phyloP scores from a whole-genome alignment of 2,329 filamentous ascomycete genomes.

The Pleoardoris graminearum region DNA sequence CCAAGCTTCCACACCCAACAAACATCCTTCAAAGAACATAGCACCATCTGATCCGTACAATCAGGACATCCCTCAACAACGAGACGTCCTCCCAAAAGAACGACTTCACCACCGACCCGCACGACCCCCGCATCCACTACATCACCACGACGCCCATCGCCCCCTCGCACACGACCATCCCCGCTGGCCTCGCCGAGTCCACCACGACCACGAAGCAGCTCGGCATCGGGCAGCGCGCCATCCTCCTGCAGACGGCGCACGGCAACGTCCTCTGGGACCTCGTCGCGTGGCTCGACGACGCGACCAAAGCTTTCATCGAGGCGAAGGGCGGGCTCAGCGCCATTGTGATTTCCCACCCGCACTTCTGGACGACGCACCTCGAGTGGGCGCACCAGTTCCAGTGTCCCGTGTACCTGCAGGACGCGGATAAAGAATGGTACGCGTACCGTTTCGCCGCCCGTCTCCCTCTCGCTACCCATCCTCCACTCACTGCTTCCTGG shows the following conservation, averaged over 20 bases:
- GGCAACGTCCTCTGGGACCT: conserved; percentile 84
- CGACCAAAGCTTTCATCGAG: conserved; percentile 63
- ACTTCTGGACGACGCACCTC: conserved; percentile 78
- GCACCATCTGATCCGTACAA: no score
- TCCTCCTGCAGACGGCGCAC: conserved; percentile 65
- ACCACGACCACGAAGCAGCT: conserved; percentile 52
- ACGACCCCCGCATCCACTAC: conserved; percentile 51
- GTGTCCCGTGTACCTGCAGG: conserved; percentile 70
- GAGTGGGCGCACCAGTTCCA: conserved; percentile 71
- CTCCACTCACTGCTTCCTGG: not conserved
- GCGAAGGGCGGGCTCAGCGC: conserved; percentile 67
- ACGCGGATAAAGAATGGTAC: conserved; percentile 65
- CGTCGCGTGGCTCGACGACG: conserved; percentile 68
- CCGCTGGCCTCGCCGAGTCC: conserved; percentile 43
- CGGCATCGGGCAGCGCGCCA: conserved; percentile 74
- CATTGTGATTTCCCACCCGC: conserved; percentile 77
- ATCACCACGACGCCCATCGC: conserved; percentile 46
- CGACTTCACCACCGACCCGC: conserved; percentile 53
- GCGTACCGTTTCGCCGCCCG: not conserved
- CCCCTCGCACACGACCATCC: conserved; percentile 19
- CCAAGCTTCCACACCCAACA: not conserved
- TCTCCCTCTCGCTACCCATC: no score
- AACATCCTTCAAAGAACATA: no score
- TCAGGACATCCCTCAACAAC: conserved; percentile 60
- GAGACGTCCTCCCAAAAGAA: conserved; percentile 56